phyloP scores from a whole-genome alignment of 2,329 filamentous ascomycete genomes.

The Sporothrix dimorphospora region DNA sequence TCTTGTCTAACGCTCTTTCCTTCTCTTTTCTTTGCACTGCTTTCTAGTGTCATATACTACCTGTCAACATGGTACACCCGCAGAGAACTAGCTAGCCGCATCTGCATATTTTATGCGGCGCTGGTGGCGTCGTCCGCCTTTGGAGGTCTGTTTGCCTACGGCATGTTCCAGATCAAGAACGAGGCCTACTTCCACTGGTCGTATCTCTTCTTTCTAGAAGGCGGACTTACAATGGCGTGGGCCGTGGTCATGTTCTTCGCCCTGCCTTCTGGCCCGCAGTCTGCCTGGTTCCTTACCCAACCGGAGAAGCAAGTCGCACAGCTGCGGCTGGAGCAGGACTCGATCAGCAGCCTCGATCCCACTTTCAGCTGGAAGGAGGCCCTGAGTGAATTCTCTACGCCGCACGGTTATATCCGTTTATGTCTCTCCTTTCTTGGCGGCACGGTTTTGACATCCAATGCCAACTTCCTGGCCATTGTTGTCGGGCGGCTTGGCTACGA shows the following conservation, averaged over 20 bases:
- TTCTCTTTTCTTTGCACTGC: too few relatives aligned
- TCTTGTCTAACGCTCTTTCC: too few relatives aligned
- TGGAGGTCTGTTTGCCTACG: slow-evolving; percentile 10
- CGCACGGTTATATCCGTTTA: neutral
- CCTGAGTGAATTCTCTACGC: neutral
- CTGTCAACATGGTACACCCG: neutral
- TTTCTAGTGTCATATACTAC: neutral
- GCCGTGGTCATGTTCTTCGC: neutral
- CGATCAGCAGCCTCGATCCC: neutral
- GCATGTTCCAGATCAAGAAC: slow-evolving; percentile 8
- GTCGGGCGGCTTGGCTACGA: neutral
- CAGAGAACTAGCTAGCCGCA: neutral
- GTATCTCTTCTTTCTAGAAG: neutral
- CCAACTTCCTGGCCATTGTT: neutral
- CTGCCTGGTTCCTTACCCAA: neutral
- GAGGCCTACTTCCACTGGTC: neutral
- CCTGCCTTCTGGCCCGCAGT: neutral
- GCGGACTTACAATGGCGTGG: neutral
- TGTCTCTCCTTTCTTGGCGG: neutral
- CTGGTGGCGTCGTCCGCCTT: slow-evolving; percentile 2
- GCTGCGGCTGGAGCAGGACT: neutral
- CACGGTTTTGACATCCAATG: neutral
- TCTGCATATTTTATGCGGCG: slow-evolving; percentile 7
- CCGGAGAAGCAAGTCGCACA: neutral
- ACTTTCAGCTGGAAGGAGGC: neutral